Evolutionary conservation across 83 land plant species (phyloP), one percentile per base, ranked within the genome.

Genomic region (Diphasiastrum complanatum): DNA sequence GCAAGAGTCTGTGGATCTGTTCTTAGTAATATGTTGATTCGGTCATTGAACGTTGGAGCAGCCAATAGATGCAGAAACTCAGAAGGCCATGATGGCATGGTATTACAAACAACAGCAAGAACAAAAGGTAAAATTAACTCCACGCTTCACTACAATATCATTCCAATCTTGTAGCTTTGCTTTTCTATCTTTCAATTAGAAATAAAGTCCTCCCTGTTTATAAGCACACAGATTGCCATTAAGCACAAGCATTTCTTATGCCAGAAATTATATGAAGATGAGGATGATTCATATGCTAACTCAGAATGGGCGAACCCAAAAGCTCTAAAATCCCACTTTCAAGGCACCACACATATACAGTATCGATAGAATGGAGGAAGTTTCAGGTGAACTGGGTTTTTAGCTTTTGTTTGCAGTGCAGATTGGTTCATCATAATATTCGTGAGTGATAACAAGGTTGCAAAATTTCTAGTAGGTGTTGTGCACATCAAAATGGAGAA

Each of bases 61-160:
- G 80, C 78, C 78, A 3, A 63, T 73, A 33, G 78, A 78, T 64
- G 63, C 37, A 24, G 80, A 78, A 38, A 78, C 78, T 16, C 78
- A 73, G 35, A 78, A 73, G 67, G 78, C 80, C 51, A 68, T 78
- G 78, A 56, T 68, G 68, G 64, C 78, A 18, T 69, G 73, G 73
- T 59, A 67, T 45, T 59, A 62, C 55, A 77, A 62, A 57, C 62
- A 69, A 34, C 79, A 77, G 34, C 67, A 78, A 36, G 65, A 78
- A 38, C 63, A 74, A 22, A 73, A 72, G 78, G 78, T 64, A 41
- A 1, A 8, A 23, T 19, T 6, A 5, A 20, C 37, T 28, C n/a
- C 34, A 38, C 6, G 30, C 11, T 25, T 56, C 31, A 28, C 12
- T 2, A 28, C 28, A 29, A 16, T 33, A 12, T 33, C 16, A 26